phyloP scores from a whole-genome alignment of 305 asterid genomes.

The Fraxinus floribunda region DNA sequence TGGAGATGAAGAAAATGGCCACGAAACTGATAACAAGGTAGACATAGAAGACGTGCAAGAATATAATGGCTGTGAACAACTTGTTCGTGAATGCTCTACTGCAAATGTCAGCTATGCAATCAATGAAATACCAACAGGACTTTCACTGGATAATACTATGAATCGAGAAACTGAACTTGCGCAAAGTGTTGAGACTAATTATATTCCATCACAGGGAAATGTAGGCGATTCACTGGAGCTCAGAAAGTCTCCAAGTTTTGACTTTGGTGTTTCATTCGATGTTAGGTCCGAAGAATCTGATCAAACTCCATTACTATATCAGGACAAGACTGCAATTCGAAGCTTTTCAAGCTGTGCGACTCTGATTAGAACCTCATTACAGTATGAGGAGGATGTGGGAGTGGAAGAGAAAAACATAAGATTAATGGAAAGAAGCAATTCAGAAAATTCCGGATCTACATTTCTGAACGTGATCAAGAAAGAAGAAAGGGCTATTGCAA shows the following conservation, averaged over 20 bases:
- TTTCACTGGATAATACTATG: neutral
- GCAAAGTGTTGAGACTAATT: conserved; percentile 14
- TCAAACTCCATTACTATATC: conserved; percentile 63
- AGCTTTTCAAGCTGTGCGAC: conserved; percentile 48
- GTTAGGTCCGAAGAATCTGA: conserved; percentile 57
- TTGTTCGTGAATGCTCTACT: neutral
- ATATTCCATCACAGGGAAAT: neutral
- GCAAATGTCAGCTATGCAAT: neutral
- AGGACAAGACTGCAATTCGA: conserved; percentile 45
- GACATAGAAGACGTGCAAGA: neutral
- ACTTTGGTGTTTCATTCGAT: conserved; percentile 48
- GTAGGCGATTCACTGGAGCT: conserved; percentile 25
- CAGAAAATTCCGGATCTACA: conserved; percentile 37
- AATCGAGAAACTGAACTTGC: conserved; percentile 11
- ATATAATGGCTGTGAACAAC: neutral
- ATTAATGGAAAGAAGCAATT: conserved; percentile 61
- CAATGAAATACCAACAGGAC: conserved; percentile 10
- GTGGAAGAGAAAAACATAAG: conserved; percentile 62
- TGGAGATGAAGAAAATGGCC: neutral
- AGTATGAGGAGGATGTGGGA: conserved; percentile 29
- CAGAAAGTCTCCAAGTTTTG: conserved; percentile 66
- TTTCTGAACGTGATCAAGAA: conserved; percentile 27
- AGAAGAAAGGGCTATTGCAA: conserved; percentile 23
- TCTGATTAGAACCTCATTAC: conserved; percentile 18
- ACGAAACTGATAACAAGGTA: neutral